Evolutionary conservation across 73 alveolate species (phyloP).

Genomic region (Loxodes magnus): DNA sequence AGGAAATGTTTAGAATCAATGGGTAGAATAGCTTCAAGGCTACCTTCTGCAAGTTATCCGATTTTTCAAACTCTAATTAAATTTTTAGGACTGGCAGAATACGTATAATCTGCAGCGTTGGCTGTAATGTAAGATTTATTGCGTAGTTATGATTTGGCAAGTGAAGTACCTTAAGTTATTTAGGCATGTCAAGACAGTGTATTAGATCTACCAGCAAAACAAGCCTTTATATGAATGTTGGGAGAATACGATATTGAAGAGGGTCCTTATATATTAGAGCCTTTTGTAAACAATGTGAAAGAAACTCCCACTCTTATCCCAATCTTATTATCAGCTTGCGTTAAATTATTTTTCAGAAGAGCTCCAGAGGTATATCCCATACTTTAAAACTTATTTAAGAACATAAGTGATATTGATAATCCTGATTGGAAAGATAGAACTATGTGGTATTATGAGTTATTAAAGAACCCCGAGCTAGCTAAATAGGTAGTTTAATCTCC

Average conservation of each 20-base stretch:
- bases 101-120: too few relatives aligned
- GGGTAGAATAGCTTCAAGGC: constrained; percentile 56
- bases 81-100: too few relatives aligned
- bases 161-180: too few relatives aligned
- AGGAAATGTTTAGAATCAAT: constrained; percentile 60
- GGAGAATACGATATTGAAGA: constrained; percentile 48
- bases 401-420: constrained; percentile 19
- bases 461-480: constrained; percentile 29
- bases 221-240: constrained; percentile 54
- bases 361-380: constrained; percentile 60
- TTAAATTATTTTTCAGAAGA: constrained; percentile 43
- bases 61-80: too few relatives aligned
- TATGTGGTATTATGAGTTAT: constrained; percentile 39
- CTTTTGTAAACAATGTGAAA: constrained; percentile 37
- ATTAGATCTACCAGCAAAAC: too few relatives aligned
- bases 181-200: too few relatives aligned
- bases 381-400: constrained; percentile 26
- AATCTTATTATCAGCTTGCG: constrained; percentile 24
- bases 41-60: constrained; percentile 49
- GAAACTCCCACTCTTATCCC: constrained; percentile 22
- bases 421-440: constrained; percentile 44
- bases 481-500: constrained; percentile 22
- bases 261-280: constrained; percentile 52
- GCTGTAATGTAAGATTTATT: too few relatives aligned
- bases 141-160: too few relatives aligned